phyloP scores from a whole-genome alignment of 2,329 filamentous ascomycete genomes.

The Colletotrichum camelliae region DNA sequence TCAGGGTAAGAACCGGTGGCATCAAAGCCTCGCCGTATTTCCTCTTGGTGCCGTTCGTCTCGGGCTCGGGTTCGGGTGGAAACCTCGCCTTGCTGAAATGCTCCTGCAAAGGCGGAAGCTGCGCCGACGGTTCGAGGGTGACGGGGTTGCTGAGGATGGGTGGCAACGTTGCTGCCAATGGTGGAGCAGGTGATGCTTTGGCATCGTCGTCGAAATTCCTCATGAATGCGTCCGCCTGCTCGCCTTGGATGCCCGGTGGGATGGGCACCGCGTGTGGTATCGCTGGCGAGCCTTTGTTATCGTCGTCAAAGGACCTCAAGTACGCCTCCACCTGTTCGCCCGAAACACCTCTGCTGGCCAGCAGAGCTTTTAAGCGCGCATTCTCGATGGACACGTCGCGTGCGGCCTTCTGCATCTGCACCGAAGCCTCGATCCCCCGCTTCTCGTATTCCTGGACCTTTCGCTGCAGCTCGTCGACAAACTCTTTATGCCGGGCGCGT shows the following conservation, averaged over 20 bases:
- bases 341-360: slow-evolving; percentile 43
- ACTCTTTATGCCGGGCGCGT: slow-evolving; percentile 55
- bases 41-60: neutral
- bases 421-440: slow-evolving; percentile 52
- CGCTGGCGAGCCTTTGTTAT: slow-evolving; percentile 27
- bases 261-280: neutral
- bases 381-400: slow-evolving; percentile 56
- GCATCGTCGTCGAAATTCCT: slow-evolving; percentile 25
- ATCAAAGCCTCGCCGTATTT: slow-evolving; percentile 6
- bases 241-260: neutral
- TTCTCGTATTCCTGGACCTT: slow-evolving; percentile 52
- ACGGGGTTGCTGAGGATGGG: slow-evolving; percentile 10
- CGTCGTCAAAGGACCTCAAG: slow-evolving; percentile 38
- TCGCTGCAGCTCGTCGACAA: slow-evolving; percentile 52
- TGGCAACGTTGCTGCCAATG: neutral
- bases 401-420: slow-evolving; percentile 60
- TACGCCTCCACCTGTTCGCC: slow-evolving; percentile 45
- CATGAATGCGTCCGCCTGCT: neutral
- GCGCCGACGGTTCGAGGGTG: slow-evolving; percentile 3
- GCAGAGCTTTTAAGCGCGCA: slow-evolving; percentile 45
- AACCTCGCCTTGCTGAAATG: slow-evolving; percentile 9
- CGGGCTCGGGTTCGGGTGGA: neutral
- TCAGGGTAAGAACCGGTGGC: slow-evolving; percentile 15
- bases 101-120: slow-evolving; percentile 8
- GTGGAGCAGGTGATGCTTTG: slow-evolving; percentile 25